Percentiles rank a stretch among this genome's conserved stretches.
Conservation (phyloP, 2,329 filamentous ascomycete species). For the Trichophaea hybrida region DNA sequence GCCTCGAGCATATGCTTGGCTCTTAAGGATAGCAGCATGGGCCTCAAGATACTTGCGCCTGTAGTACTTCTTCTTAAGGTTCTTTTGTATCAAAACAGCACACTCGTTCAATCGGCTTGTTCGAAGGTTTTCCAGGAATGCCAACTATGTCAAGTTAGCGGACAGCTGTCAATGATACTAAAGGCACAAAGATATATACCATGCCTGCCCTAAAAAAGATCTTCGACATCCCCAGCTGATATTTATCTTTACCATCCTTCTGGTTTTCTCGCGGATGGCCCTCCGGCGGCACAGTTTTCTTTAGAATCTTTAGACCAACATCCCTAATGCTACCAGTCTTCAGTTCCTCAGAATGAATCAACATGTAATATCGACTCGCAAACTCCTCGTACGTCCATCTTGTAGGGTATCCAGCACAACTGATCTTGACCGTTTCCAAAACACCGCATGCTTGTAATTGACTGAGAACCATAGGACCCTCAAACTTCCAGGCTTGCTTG, state of each 20-base stretch:
- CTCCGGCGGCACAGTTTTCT: constrained; percentile 50
- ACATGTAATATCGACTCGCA: constrained; percentile 93
- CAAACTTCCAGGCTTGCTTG: constrained; percentile 94
- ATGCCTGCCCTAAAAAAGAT: constrained; percentile 99
- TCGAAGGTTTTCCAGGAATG: constrained; percentile 86
- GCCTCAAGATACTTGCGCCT: constrained; percentile 80
- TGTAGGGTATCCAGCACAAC: constrained; percentile 90
- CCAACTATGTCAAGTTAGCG: constrained; percentile 39
- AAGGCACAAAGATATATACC: constrained; percentile 31
- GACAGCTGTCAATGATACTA: neutral
- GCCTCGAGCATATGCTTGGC: constrained; percentile 66
- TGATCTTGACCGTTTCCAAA: constrained; percentile 92
- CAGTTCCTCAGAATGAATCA: constrained; percentile 79
- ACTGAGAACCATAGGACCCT: constrained; percentile 95
- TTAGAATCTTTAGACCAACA: constrained; percentile 86
- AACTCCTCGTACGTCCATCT: constrained; percentile 99
- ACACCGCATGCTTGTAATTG: constrained; percentile 97
- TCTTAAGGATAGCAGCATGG: constrained; percentile 60
- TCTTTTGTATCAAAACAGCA: constrained; percentile 98
- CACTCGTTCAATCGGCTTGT: constrained; percentile 83
- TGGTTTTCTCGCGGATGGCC: constrained; percentile 39
- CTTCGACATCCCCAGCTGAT: constrained; percentile 93
- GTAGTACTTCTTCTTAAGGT: constrained; percentile 88
- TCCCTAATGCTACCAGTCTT: constrained; percentile 72
- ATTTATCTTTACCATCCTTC: constrained; percentile 71